Percentiles rank a stretch among this genome's conserved stretches.
Evolutionary conservation across 495 filamentous ascomycete genomes (phyloP).

Genomic region (Talaromyces borbonicus): DNA sequence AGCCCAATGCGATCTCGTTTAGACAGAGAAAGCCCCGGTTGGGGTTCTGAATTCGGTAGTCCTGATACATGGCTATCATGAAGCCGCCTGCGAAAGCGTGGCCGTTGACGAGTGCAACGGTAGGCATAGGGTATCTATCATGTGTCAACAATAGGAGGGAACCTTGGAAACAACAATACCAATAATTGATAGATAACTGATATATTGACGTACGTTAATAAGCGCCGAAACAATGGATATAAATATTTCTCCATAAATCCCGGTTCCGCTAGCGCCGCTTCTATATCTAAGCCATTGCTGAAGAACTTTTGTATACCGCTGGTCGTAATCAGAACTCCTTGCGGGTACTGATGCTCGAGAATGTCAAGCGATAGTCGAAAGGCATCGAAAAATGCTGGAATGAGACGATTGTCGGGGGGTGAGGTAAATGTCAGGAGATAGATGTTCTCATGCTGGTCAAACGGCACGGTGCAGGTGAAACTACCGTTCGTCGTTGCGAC

Average conservation of each 20-base stretch:
- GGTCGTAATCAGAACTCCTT: constrained; percentile 67
- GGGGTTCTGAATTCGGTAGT: constrained; percentile 69
- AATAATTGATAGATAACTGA: neutral
- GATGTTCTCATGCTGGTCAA: constrained; percentile 32
- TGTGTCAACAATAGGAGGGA: neutral
- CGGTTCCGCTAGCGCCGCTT: constrained; percentile 37
- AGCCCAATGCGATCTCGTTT: constrained; percentile 71
- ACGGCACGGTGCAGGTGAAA: constrained; percentile 48
- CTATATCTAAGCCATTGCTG: constrained; percentile 67
- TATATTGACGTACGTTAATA: constrained; percentile 44
- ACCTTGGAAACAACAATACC: neutral
- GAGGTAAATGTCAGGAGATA: constrained; percentile 67
- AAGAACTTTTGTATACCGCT: constrained; percentile 69
- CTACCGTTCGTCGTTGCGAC: constrained; percentile 36
- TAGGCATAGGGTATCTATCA: constrained; percentile 69
- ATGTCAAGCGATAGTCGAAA: constrained; percentile 61
- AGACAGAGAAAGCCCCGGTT: constrained; percentile 59
- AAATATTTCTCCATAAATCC: constrained; percentile 46
- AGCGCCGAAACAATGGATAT: constrained; percentile 47
- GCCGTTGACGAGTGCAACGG: constrained; percentile 65
- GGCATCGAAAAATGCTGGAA: constrained; percentile 52
- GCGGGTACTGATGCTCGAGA: constrained; percentile 53
- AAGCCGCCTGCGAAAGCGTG: constrained; percentile 72
- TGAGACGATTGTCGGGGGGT: constrained; percentile 67
- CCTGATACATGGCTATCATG: constrained; percentile 77